These are phyloP conservation scores for Zymoseptoria pseudotritici DNA, from an alignment of 2,329 filamentous ascomycete species.

Conservation along the genomic window DNA sequence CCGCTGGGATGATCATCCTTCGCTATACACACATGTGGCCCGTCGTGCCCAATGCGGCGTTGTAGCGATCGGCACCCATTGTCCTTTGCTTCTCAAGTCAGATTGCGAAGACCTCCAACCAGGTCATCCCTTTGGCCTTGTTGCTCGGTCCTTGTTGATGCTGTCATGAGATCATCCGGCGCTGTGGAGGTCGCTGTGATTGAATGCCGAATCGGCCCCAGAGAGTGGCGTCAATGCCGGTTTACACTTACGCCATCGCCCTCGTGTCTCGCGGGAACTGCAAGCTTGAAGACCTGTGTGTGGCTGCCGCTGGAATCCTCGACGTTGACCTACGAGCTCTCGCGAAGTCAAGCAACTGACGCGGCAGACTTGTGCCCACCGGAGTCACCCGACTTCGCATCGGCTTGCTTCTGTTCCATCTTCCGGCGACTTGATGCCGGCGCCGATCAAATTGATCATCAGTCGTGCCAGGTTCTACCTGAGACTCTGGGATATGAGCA, in stretches of 20 bases:
- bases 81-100: background rate
- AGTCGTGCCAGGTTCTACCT: background rate
- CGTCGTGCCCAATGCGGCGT: background rate
- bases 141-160: background rate
- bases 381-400: background rate
- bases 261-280: background rate
- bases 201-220: background rate
- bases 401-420: background rate
- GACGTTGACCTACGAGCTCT: background rate
- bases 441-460: background rate
- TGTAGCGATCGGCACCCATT: background rate
- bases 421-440: background rate
- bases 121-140: background rate
- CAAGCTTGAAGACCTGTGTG: background rate
- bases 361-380: too few species aligned
- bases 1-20: background rate
- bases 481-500: background rate
- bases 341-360: background rate
- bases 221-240: background rate
- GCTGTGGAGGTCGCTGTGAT: too few species aligned
- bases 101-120: background rate
- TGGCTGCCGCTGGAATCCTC: background rate
- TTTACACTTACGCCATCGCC: background rate
- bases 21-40: background rate
- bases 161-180: background rate